A percentile compares a stretch with the other conserved stretches of the same genome.
phyloP scores from a whole-genome alignment of 495 filamentous ascomycete species.

The Cryomyces minteri region DNA sequence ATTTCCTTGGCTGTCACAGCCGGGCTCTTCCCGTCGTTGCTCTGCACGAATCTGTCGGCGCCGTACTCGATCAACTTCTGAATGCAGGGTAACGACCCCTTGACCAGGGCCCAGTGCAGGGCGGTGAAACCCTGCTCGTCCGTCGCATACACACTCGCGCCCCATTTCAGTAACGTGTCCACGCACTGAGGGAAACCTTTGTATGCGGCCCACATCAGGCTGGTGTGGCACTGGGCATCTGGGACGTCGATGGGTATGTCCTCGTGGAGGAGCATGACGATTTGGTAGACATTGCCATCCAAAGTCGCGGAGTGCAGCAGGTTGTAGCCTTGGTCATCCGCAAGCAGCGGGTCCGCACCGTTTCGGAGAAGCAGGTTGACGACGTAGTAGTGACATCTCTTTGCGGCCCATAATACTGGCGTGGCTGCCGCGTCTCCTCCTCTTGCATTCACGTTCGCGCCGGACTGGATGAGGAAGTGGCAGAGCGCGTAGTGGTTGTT shows the following conservation, averaged over 20 bases:
- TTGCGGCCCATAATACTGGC: conserved; percentile 90
- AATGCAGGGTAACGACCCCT: conserved; percentile 69
- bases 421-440: conserved; percentile 88
- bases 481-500: conserved; percentile 95
- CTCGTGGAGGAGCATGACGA: conserved; percentile 78
- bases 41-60: conserved; percentile 75
- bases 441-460: conserved; percentile 84
- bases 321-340: conserved; percentile 89
- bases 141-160: conserved; percentile 73
- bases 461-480: conserved; percentile 77
- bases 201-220: conserved; percentile 96
- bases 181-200: conserved; percentile 86
- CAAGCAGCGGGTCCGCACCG: conserved; percentile 77
- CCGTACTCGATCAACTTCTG: conserved; percentile 89
- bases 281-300: conserved; percentile 84
- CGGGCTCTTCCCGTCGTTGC: conserved; percentile 73
- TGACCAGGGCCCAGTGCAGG: conserved; percentile 91
- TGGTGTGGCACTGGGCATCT: conserved; percentile 78
- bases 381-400: conserved; percentile 78
- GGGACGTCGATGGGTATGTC: conserved; percentile 82
- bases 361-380: conserved; percentile 65
- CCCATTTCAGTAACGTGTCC: conserved; percentile 87
- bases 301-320: conserved; percentile 92
- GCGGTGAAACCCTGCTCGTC: conserved; percentile 88
- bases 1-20: conserved; percentile 72